These are phyloP conservation scores for Botrytis pseudocinerea DNA, from an alignment of 2,329 filamentous ascomycete species.

Conservation along the genomic window DNA sequence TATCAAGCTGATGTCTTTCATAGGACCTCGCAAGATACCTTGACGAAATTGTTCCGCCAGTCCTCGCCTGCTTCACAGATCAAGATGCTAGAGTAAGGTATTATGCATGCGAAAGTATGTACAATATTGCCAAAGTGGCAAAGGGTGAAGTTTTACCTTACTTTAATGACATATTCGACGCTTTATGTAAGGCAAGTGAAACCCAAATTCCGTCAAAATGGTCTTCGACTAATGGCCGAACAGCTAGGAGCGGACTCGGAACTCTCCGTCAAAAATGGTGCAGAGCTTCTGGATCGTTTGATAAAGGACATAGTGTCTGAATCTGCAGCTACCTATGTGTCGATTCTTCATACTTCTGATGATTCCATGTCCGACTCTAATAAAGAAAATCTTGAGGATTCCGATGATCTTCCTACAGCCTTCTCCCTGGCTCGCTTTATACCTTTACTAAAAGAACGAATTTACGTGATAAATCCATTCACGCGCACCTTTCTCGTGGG, in stretches of 20 bases:
- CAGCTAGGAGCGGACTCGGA: constrained; percentile 95
- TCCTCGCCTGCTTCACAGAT: constrained; percentile 95
- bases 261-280: constrained; percentile 95
- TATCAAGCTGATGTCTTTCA: constrained; percentile 23
- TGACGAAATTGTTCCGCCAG: constrained; percentile 90
- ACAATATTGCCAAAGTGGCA: constrained; percentile 98
- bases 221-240: constrained; percentile 23
- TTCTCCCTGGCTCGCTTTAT: constrained; percentile 93
- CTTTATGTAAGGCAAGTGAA: constrained; percentile 79
- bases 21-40: constrained; percentile 91
- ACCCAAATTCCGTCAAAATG: constrained; percentile 5
- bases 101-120: constrained; percentile 99
- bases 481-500: constrained; percentile 93
- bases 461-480: constrained; percentile 91
- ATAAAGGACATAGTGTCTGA: constrained; percentile 97
- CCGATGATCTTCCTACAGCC: constrained; percentile 69
- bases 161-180: constrained; percentile 98
- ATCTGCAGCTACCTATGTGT: constrained; percentile 92
- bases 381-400: constrained; percentile 48
- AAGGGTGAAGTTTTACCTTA: constrained; percentile 97
- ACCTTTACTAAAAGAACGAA: constrained; percentile 88
- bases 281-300: constrained; percentile 88
- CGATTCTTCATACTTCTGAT: constrained; percentile 69
- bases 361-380: constrained; percentile 53
- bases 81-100: constrained; percentile 97